Evolutionary conservation across 352 stramenopile genomes (phyloP).

Genomic region (Phytophthora quininea): DNA sequence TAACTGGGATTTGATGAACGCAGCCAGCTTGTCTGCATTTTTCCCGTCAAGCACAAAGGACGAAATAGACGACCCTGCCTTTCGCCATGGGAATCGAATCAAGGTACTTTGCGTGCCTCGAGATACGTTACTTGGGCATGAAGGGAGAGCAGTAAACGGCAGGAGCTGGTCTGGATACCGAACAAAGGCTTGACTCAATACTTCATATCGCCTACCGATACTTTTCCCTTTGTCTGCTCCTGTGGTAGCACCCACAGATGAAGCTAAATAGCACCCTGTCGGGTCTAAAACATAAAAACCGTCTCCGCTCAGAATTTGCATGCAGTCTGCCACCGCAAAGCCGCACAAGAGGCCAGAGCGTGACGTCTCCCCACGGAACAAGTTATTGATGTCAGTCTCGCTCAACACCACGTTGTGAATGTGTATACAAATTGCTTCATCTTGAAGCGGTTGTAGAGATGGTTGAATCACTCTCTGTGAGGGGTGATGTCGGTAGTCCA

Average conservation of each 20-base stretch:
- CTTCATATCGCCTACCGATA: conserved; percentile 64
- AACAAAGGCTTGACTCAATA: conserved; percentile 62
- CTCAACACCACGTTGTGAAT: conserved; percentile 64
- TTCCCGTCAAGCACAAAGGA: conserved; percentile 37
- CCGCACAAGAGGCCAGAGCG: conserved; percentile 59
- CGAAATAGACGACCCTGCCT: conserved; percentile 43
- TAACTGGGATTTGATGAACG: conserved; percentile 51
- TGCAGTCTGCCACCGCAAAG: conserved; percentile 74
- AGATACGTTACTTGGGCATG: conserved; percentile 58
- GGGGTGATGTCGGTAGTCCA: conserved; percentile 70
- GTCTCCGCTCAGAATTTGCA: conserved; percentile 81
- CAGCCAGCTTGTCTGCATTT: conserved; percentile 40
- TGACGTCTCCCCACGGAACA: conserved; percentile 60
- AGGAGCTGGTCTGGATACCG: conserved; percentile 78
- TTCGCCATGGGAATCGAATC: conserved; percentile 77
- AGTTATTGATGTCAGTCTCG: conserved; percentile 53
- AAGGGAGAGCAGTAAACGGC: conserved; percentile 72
- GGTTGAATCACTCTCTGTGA: conserved; percentile 73
- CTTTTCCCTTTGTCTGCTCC: conserved; percentile 14
- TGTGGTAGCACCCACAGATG: conserved; percentile 18
- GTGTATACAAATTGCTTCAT: conserved; percentile 74
- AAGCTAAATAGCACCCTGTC: conserved; percentile 49
- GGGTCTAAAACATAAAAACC: conserved; percentile 82
- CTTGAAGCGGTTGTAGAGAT: conserved; percentile 72
- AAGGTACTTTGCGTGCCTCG: conserved; percentile 60